A percentile compares a stretch with the other conserved stretches of the same genome.
Conservation (phyloP, 2,329 filamentous ascomycete genomes). For the Aspergillus floridensis region DNA sequence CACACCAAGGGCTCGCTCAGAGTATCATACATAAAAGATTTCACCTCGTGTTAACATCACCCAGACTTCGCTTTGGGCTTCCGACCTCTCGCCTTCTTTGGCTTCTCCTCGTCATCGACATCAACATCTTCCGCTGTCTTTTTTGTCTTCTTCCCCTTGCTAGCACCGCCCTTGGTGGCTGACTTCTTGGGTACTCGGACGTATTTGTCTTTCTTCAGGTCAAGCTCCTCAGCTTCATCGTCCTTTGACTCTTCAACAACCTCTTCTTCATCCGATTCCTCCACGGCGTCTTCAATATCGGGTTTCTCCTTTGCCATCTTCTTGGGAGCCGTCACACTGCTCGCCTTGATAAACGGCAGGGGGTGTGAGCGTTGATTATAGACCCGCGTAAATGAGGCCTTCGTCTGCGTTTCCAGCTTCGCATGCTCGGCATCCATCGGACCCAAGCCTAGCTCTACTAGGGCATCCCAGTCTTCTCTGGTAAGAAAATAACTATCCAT, state of each 20-base stretch:
- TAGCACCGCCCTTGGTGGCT: slow-evolving; percentile 40
- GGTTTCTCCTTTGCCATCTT: slow-evolving; percentile 72
- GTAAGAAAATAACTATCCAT: slow-evolving; percentile 98
- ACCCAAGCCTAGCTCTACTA: slow-evolving; percentile 87
- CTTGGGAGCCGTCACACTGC: slow-evolving; percentile 69
- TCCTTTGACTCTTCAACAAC: slow-evolving; percentile 55
- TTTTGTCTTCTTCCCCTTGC: slow-evolving; percentile 53
- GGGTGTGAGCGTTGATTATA: slow-evolving; percentile 88
- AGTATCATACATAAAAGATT: neutral
- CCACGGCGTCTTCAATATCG: slow-evolving; percentile 92
- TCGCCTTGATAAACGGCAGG: slow-evolving; percentile 94
- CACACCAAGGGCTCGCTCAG: neutral
- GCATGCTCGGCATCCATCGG: slow-evolving; percentile 72
- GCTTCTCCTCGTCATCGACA: slow-evolving; percentile 47
- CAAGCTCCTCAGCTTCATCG: slow-evolving; percentile 73
- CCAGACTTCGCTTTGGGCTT: slow-evolving; percentile 28
- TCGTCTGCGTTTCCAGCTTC: slow-evolving; percentile 79
- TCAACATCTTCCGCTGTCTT: slow-evolving; percentile 39
- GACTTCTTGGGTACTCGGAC: slow-evolving; percentile 83
- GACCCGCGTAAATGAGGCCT: slow-evolving; percentile 82
- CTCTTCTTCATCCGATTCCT: slow-evolving; percentile 79
- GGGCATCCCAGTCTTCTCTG: slow-evolving; percentile 88
- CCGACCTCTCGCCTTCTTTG: slow-evolving; percentile 49
- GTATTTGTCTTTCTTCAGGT: slow-evolving; percentile 92
- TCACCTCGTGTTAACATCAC: neutral